Base-by-base conservation (phyloP, 306 rosid genomes). In the Sicyos baderoa region DNA sequence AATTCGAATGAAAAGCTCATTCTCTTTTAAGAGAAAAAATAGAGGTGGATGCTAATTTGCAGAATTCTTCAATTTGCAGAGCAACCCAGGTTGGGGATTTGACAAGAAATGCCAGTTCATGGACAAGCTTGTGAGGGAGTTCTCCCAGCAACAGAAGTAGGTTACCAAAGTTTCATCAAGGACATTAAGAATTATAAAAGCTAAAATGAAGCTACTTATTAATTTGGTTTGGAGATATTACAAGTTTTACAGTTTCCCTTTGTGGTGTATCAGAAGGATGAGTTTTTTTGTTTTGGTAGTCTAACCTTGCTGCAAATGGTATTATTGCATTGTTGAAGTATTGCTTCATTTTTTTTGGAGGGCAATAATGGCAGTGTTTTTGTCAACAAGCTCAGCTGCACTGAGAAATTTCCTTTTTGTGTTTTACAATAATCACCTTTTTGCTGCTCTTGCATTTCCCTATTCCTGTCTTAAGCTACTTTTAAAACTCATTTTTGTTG, bases 31-130 rank as follows among this genome's bases (percentile, higher is more conserved):
- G n/a, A n/a, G n/a, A n/a, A n/a, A n/a, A n/a, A n/a, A n/a, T n/a
- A 57, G 13, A 25, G 5, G 37, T 57, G 68, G 49, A 35, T 40
- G 58, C 45, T 68, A 55, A 59, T 56, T 58, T 71, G 49, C 14
- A 50, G 9, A 47, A 42, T 25, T 16, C 47, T 17, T 7, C 71
- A 7, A 40, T 77, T 57, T 81, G 85, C 87, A 91, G 98, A 90
- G 94, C 83, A 93, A 93, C 79, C 89, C 97, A 29, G 90, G 97
- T 15, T 89, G 98, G 97, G 95, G 91, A 79, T 89, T 84, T 76
- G 85, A 87, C 85, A 83, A 73, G 87, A 92, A 89, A 81, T 90
- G 89, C 74, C 91, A 86, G 77, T 86, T 87, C 86, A 89, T 92
- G 96, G 93, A 92, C 68, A 87, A 86, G 77, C 84, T 92, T 17